Evolutionary conservation across 495 filamentous ascomycete genomes (phyloP).

Genomic region (Penicillium argentinense): DNA sequence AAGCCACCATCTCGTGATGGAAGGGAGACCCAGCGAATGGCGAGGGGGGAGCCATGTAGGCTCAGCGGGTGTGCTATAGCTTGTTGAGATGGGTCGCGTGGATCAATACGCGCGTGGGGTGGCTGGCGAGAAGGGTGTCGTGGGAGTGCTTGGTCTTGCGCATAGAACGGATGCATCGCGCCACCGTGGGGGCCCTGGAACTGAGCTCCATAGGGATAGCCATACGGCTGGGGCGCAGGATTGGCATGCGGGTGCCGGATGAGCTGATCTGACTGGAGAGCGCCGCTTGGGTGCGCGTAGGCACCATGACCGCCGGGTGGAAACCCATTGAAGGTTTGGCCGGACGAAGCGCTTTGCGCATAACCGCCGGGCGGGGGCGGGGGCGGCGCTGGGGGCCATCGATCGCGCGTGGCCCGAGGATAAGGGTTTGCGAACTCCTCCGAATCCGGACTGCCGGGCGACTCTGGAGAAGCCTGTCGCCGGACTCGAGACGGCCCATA

Average conservation of each 20-base stretch:
- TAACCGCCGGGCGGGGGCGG: constrained; percentile 33
- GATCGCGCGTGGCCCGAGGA: constrained; percentile 36
- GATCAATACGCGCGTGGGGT: constrained; percentile 29
- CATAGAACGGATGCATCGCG: constrained; percentile 37
- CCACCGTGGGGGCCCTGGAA: constrained; percentile 36
- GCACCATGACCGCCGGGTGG: constrained; percentile 16
- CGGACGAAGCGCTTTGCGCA: constrained; percentile 48
- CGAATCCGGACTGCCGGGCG: constrained; percentile 55
- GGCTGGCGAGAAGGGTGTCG: constrained; percentile 25
- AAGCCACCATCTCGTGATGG: constrained; percentile 52
- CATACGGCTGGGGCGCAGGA: constrained; percentile 36
- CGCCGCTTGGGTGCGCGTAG: constrained; percentile 32
- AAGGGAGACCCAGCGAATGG: constrained; percentile 39
- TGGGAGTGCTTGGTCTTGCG: constrained; percentile 32
- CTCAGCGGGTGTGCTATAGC: constrained; percentile 30
- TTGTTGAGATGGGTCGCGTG: constrained; percentile 30
- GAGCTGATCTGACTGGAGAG: constrained; percentile 40
- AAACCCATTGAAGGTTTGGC: constrained; percentile 35
- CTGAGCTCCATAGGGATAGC: constrained; percentile 36
- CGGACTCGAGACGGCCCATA: constrained; percentile 37
- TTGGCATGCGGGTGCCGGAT: constrained; percentile 40
- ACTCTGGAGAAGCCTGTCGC: constrained; percentile 51
- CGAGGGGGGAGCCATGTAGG: constrained; percentile 25
- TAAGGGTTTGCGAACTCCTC: constrained; percentile 46
- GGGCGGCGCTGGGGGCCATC: constrained; percentile 36